Evolutionary conservation across 179 eudicot genomes (phyloP).

Genomic region (Spinacia oleracea): DNA sequence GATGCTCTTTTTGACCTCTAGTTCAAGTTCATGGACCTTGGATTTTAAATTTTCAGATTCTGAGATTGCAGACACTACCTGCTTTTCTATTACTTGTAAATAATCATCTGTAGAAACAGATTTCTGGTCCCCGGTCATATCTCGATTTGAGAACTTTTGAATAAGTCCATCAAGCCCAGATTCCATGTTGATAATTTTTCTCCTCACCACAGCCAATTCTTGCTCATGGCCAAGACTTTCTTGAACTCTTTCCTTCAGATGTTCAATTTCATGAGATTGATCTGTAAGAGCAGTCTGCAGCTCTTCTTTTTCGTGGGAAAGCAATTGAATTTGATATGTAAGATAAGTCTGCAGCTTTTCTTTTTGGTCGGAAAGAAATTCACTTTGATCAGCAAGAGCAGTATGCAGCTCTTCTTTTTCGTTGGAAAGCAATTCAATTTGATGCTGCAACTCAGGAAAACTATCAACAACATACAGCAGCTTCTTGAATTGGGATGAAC

Average conservation of each 20-base stretch:
- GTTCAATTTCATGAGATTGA: constrained; percentile 57
- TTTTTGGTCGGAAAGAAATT: constrained; percentile 60
- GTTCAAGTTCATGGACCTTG: constrained; percentile 52
- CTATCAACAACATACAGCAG: constrained; percentile 61
- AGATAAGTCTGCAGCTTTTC: constrained; percentile 59
- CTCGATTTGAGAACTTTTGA: constrained; percentile 47
- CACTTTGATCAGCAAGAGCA: constrained; percentile 48
- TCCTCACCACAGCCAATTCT: constrained; percentile 41
- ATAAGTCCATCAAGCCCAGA: constrained; percentile 51
- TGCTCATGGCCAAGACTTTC: constrained; percentile 37
- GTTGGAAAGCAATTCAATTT: constrained; percentile 46
- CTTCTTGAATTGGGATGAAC: constrained; percentile 54
- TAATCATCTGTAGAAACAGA: constrained; percentile 35
- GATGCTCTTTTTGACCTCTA: constrained; percentile 47
- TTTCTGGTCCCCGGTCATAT: constrained; percentile 40
- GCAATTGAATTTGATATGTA: constrained; percentile 41
- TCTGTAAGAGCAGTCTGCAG: constrained; percentile 53
- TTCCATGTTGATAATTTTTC: constrained; percentile 46
- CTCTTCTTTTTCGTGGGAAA: constrained; percentile 61
- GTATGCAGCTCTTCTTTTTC: constrained; percentile 66
- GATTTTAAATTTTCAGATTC: constrained; percentile 64
- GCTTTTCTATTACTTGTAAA: constrained; percentile 50
- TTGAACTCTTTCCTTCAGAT: constrained; percentile 53
- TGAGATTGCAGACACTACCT: constrained; percentile 37
- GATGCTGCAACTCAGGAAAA: constrained; percentile 44